Percentiles rank a stretch among this genome's conserved stretches.
Evolutionary conservation across 345 rosid genomes (phyloP).

Genomic region (Salix purpurea): DNA sequence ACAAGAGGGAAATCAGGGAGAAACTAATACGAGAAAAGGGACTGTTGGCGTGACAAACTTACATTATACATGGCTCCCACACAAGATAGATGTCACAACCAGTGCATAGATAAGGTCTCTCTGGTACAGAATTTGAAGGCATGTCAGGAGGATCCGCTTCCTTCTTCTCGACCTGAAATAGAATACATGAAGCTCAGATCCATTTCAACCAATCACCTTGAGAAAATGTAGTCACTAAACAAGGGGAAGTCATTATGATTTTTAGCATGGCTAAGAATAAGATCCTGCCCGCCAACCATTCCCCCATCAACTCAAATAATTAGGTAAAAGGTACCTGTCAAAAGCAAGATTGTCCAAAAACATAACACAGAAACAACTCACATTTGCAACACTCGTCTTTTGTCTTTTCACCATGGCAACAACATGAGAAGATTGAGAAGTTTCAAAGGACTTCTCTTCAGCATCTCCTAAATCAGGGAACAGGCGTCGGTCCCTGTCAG

Average conservation of each 20-base stretch:
- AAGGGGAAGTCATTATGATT: background rate
- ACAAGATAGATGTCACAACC: conserved; percentile 77
- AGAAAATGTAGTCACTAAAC: background rate
- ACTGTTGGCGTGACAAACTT: conserved; percentile 27
- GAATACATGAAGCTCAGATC: background rate
- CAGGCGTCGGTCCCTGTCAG: conserved; percentile 64
- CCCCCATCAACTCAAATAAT: background rate
- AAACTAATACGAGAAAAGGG: background rate
- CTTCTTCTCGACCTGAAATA: conserved; percentile 35
- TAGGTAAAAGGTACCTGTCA: background rate
- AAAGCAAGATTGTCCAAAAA: background rate
- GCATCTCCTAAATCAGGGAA: conserved; percentile 36
- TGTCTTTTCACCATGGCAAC: conserved; percentile 57
- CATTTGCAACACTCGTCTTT: conserved; percentile 36
- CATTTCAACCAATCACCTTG: background rate
- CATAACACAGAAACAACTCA: conserved; percentile 25
- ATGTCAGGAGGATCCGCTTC: conserved; percentile 25
- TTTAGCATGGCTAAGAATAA: background rate
- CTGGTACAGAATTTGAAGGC: conserved; percentile 15
- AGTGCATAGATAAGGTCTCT: conserved; percentile 76
- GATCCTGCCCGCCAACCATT: background rate
- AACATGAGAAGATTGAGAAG: conserved; percentile 18
- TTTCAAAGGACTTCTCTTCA: conserved; percentile 29
- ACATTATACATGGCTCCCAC: conserved; percentile 90
- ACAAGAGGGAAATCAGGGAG: background rate